Conservation (phyloP, 208 protist genomes). For the Leishmania tropica region DNA sequence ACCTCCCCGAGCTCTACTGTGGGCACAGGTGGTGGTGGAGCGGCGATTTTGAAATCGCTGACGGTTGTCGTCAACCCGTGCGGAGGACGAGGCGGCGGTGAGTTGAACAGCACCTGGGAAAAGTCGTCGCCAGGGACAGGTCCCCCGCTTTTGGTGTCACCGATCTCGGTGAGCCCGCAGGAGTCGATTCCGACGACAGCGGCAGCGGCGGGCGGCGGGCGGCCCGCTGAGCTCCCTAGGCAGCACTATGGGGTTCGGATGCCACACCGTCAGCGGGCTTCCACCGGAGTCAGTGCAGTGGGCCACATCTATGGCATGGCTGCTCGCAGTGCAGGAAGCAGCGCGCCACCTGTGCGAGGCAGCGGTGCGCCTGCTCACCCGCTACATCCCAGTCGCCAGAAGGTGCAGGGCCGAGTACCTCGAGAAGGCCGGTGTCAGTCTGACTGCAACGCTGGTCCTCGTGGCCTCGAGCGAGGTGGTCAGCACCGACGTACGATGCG, state of each 20-base stretch:
- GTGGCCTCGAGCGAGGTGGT: conserved; percentile 41
- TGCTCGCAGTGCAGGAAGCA: conserved; percentile 44
- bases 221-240: not conserved
- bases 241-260: conserved; percentile 4
- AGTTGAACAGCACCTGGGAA: conserved; percentile 4
- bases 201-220: not conserved
- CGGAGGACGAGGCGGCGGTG: not conserved
- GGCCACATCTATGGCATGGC: conserved; percentile 22
- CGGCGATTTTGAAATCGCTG: not conserved
- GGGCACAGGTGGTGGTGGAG: not conserved
- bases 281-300: conserved; percentile 8
- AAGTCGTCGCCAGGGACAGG: not conserved
- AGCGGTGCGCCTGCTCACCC: conserved; percentile 51
- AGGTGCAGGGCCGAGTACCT: conserved; percentile 31
- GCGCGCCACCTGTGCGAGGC: conserved; percentile 51
- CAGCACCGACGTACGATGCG: conserved; percentile 19
- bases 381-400: conserved; percentile 30
- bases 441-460: conserved; percentile 57
- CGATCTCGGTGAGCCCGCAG: not conserved
- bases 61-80: not conserved
- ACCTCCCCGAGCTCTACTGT: not conserved
- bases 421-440: conserved; percentile 46
- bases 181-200: not conserved
- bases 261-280: not conserved
- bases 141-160: not conserved